Evolutionary conservation across 495 filamentous ascomycete species (phyloP), one percentile per base, ranked within the genome.

Genomic region (Parathielavia hyrcaniae): DNA sequence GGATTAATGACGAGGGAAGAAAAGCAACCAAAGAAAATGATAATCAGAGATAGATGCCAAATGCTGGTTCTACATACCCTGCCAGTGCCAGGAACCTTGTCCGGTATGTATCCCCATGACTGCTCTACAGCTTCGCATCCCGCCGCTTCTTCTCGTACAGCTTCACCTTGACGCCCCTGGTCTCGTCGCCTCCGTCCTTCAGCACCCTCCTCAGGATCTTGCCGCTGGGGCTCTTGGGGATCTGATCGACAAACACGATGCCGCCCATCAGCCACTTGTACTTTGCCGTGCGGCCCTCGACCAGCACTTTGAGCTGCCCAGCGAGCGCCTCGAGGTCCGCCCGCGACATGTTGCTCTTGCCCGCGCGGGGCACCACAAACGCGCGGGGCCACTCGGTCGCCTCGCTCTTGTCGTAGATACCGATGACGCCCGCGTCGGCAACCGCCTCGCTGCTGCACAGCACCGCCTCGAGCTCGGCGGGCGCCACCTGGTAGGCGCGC

Each of bases 401-500:
- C 84, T 85, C 67, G 36, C 81, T 78, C 12, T 86, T 70, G 69
- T 77, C 87, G 9, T 84, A 87, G 63, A 86, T 83, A 0, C 85
- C 84, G 35, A 77, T 67, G 61, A 89, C 83, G 0, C 85, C 86
- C 2, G 81, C 83, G 5, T 83, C 79, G 55, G 84, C 82, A n/a
- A 73, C 62, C 20, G 86, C 71, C 0, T 77, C 78, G 34, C 84
- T 70, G 16, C 68, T 69, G 53, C 68, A 89, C 80, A 17, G 82
- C 79, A 50, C 75, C 55, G 85, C 84, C 63, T 89, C 86, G 2
- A 89, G 69, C 68, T 88, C 86, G 0, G 84, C 85, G 0, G 85
- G 86, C 46, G 84, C 85, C 34, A 90, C 85, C 20, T 78, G 81
- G 58, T 85, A 83, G 5, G 84, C 86, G 59, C 87, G 86, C 20